These are phyloP conservation scores for Pittosporum tobira DNA, from an alignment of 129 eudicot species.

Conservation along the genomic window DNA sequence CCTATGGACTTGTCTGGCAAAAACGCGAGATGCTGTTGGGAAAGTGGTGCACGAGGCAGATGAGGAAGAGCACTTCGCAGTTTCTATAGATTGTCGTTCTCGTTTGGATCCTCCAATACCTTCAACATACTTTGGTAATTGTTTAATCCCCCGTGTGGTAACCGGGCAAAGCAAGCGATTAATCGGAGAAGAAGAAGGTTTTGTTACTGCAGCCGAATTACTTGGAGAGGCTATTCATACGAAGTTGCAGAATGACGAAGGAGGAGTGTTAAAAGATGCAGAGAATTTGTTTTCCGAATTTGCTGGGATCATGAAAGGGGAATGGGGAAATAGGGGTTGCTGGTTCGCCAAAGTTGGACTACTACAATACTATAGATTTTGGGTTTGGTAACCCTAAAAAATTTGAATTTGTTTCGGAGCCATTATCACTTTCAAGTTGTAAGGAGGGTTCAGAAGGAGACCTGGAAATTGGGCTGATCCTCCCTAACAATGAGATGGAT, in stretches of 20 bases:
- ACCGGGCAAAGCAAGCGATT: slow-evolving; percentile 16
- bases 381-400: slow-evolving; percentile 31
- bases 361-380: slow-evolving; percentile 15
- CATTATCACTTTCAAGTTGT: neutral
- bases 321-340: slow-evolving; percentile 29
- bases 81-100: slow-evolving; percentile 37
- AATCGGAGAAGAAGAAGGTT: slow-evolving; percentile 38
- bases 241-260: slow-evolving; percentile 18
- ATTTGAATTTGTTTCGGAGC: slow-evolving; percentile 3
- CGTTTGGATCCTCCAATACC: slow-evolving; percentile 57
- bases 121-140: slow-evolving; percentile 39
- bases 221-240: slow-evolving; percentile 26
- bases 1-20: slow-evolving; percentile 40
- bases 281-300: slow-evolving; percentile 27
- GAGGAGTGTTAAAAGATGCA: slow-evolving; percentile 36
- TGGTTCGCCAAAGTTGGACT: slow-evolving; percentile 10
- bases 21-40: slow-evolving; percentile 11
- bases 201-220: slow-evolving; percentile 22
- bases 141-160: slow-evolving; percentile 29
- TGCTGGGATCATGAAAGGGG: slow-evolving; percentile 4
- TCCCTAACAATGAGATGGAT: slow-evolving; percentile 2
- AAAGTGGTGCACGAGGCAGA: slow-evolving; percentile 19
- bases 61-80: slow-evolving; percentile 21
- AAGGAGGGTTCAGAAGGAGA: neutral
- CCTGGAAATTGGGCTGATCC: neutral